Evolutionary conservation across 441 rosid genomes (phyloP).

Genomic region (Gossypium schwendimanii): DNA sequence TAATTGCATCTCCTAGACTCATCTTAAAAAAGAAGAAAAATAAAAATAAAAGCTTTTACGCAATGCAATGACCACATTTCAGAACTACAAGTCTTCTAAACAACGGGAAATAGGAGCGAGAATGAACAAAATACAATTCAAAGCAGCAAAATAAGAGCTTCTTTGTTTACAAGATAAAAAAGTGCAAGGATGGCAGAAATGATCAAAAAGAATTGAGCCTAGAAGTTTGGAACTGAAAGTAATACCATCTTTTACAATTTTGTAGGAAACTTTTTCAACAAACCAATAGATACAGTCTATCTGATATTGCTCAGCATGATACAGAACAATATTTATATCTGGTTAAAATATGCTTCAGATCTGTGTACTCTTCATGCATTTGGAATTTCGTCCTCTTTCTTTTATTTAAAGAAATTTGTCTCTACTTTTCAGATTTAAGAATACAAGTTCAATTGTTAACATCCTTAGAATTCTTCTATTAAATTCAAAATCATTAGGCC

Average conservation of each 20-base stretch:
- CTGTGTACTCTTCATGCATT: too few relatives aligned
- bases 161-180: constrained; percentile 1
- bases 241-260: neutral
- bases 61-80: neutral
- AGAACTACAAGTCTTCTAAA: neutral
- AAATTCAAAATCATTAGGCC: too few relatives aligned
- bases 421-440: too few relatives aligned
- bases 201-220: neutral
- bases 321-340: neutral
- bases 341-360: too few relatives aligned
- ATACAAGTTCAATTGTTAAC: too few relatives aligned
- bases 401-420: too few relatives aligned
- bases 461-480: too few relatives aligned
- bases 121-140: neutral
- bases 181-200: neutral
- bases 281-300: neutral
- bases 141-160: neutral
- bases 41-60: neutral
- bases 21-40: neutral
- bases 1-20: neutral
- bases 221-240: neutral
- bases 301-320: neutral
- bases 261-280: neutral
- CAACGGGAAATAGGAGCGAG: neutral
- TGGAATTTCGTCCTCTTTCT: too few relatives aligned